phyloP scores from a whole-genome alignment of 2,329 filamentous ascomycete genomes.

The Uncinocarpus reesii region DNA sequence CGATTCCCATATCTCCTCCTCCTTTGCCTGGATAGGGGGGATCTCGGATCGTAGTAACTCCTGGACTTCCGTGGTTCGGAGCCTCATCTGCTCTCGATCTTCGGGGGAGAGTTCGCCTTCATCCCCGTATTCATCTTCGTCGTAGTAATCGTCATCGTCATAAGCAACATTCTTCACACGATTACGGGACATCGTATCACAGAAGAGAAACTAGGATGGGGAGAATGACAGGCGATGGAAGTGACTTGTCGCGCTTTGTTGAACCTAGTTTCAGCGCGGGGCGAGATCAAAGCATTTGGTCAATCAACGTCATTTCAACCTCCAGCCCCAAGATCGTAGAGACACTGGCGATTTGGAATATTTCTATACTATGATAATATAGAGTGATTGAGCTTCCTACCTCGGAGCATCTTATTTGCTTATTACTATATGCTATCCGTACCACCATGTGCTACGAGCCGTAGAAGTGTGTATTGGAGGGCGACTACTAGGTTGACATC shows the following conservation, averaged over 20 bases:
- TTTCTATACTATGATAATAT: no score
- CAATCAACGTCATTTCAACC: background rate
- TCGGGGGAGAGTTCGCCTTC: constrained; percentile 31
- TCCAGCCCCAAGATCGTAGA: background rate
- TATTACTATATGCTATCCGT: no score
- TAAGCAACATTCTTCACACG: constrained; percentile 37
- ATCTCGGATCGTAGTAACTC: constrained; percentile 52
- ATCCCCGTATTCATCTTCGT: constrained; percentile 25
- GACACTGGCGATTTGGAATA: no score
- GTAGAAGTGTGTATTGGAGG: no score
- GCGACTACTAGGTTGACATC: no score
- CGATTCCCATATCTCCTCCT: constrained; percentile 72
- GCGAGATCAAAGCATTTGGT: background rate
- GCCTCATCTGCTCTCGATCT: constrained; percentile 48
- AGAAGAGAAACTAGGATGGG: background rate
- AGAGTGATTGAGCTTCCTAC: background rate
- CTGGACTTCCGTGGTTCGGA: constrained; percentile 57
- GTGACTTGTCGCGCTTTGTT: background rate
- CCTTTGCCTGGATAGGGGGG: constrained; percentile 50
- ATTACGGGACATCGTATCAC: constrained; percentile 34
- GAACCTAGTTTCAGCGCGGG: background rate
- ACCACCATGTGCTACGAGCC: no score
- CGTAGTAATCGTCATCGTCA: constrained; percentile 34
- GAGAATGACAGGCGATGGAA: background rate
- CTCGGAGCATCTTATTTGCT: no score